Evolutionary conservation across 192 early-diverging fungal species (phyloP).

Genomic region (Podila clonocystis): DNA sequence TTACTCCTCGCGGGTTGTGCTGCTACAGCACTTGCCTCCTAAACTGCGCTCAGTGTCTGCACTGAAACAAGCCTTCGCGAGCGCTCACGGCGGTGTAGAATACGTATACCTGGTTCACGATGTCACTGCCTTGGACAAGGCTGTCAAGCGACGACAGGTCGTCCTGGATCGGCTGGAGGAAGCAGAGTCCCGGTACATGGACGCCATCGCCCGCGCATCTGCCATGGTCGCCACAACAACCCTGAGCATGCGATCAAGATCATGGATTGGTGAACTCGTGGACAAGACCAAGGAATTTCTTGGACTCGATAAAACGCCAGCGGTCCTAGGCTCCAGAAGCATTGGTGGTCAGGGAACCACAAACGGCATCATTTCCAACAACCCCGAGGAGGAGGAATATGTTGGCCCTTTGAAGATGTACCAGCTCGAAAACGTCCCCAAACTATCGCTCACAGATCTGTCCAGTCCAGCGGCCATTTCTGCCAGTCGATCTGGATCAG

Average conservation of each 20-base stretch:
- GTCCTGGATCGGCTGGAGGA: slow-evolving; percentile 18
- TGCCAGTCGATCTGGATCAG: too few species aligned
- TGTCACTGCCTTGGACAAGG: slow-evolving; percentile 8
- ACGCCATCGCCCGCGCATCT: slow-evolving; percentile 21
- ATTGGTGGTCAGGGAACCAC: neutral
- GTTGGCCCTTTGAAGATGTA: slow-evolving; percentile 26
- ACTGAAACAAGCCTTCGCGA: too few species aligned
- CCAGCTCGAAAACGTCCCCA: slow-evolving; percentile 18
- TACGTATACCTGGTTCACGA: slow-evolving; percentile 17
- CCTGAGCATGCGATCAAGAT: slow-evolving; percentile 11
- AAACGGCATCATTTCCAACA: neutral
- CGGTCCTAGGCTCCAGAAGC: neutral
- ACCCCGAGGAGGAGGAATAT: slow-evolving; percentile 9
- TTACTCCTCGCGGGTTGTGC: neutral
- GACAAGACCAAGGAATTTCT: slow-evolving; percentile 11
- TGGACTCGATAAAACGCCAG: neutral
- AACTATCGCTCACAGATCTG: slow-evolving; percentile 14
- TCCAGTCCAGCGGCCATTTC: neutral
- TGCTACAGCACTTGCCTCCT: neutral
- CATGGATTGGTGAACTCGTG: slow-evolving; percentile 9
- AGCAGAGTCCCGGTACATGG: slow-evolving; percentile 18
- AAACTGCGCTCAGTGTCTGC: too few species aligned
- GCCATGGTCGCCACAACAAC: slow-evolving; percentile 15
- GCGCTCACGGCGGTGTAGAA: slow-evolving; percentile 8
- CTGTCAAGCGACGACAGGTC: slow-evolving; percentile 14